Evolutionary conservation across 495 filamentous ascomycete species (phyloP), one percentile per base, ranked within the genome.

Genomic region (Sabuloglossum arenarium): DNA sequence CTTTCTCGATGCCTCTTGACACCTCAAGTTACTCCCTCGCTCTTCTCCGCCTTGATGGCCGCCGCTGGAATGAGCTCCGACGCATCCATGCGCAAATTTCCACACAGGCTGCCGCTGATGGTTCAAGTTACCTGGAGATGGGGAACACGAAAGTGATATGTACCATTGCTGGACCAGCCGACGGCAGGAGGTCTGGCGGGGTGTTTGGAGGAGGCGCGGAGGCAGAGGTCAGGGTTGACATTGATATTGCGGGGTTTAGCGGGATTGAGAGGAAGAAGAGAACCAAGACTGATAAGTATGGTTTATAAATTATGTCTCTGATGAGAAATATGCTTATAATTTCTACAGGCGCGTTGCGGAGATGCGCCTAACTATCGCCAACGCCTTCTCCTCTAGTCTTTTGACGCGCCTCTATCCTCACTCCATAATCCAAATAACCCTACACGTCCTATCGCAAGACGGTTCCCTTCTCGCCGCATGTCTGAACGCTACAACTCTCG

Each of bases 41-140:
- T 53, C 79, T 82, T 61, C 81, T 96, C 59, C 88, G 88, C 65
- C 84, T 93, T 61, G 89, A 95, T 68, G 89, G 91, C 58, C 86
- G 91, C 10, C 80, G 91, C 49, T 99, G 93, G 93, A 99, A 99
- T 70, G 91, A 99, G 68, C 80, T 97, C 43, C 87, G 91, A 28
- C 82, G 86, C 30, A 73, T 97, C 46, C 79, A 83, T 69, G 90
- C 84, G 37, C 85, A 93, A 69, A 87, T 97, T 66, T 84, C 81
- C 43, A 95, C 86, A 23, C 90, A 94, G 69, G 79, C 88, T 27
- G 79, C 88, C 56, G 86, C 89, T 30, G 91, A 95, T 54, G 91
- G 91, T 11, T 88, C 83, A 25, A 81, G 79, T 53, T 95, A 94
- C 68, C 75, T 97, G 24, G 85, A 91, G 62, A 91, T 94, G 82